These are phyloP conservation scores for Chaetomiaceae sp. DNA, from an alignment of 2,329 filamentous ascomycete species.

Conservation along the genomic window DNA sequence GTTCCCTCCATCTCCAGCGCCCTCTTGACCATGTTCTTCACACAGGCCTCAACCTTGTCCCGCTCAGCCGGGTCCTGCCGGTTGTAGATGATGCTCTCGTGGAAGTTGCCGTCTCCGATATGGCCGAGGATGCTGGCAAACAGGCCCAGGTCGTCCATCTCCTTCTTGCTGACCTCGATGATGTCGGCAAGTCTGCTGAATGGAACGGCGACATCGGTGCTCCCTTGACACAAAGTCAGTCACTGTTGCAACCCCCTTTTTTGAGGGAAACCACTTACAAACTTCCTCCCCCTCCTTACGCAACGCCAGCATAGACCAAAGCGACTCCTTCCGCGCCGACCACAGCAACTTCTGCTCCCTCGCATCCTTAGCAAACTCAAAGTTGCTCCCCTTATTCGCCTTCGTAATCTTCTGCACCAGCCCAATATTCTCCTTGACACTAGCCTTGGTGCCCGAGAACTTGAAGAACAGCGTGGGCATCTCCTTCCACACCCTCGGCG, in stretches of 20 bases:
- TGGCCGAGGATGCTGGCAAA: conserved; percentile 88
- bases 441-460: conserved; percentile 72
- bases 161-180: conserved; percentile 78
- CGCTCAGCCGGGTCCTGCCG: conserved; percentile 63
- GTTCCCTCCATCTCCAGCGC: conserved; percentile 93
- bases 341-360: conserved; percentile 72
- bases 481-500: conserved; percentile 68
- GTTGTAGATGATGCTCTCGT: conserved; percentile 88
- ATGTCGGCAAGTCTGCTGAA: conserved; percentile 71
- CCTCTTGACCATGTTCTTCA: conserved; percentile 86
- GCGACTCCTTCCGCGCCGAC: conserved; percentile 74
- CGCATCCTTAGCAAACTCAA: conserved; percentile 71
- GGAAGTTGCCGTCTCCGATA: conserved; percentile 92
- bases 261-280: conserved; percentile 56
- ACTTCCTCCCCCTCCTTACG: conserved; percentile 64
- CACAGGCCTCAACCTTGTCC: conserved; percentile 72
- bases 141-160: conserved; percentile 78
- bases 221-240: conserved; percentile 46
- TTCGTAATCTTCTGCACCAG: conserved; percentile 65
- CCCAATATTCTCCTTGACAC: conserved; percentile 73
- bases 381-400: conserved; percentile 58
- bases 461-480: conserved; percentile 79
- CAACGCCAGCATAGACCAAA: conserved; percentile 79
- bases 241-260: background rate
- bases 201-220: conserved; percentile 79